A percentile compares a stretch with the other conserved stretches of the same genome.
Evolutionary conservation across 495 filamentous ascomycete species (phyloP).

Genomic region (Cetradonia linearis): DNA sequence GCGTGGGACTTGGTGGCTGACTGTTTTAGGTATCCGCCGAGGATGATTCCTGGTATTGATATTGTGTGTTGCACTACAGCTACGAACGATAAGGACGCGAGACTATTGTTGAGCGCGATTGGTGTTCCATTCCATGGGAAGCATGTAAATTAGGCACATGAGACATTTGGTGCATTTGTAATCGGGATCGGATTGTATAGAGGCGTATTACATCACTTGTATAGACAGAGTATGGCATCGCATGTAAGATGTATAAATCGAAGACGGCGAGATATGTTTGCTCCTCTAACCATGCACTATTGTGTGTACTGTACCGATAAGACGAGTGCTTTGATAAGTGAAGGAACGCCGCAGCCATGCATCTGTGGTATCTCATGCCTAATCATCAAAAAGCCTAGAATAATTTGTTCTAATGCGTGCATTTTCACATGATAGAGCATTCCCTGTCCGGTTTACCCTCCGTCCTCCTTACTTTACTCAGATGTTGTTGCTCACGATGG

Average conservation of each 20-base stretch:
- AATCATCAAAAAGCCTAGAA: not conserved
- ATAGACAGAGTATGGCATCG: not conserved
- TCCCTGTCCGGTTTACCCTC: conserved; percentile 57
- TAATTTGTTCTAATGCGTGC: not conserved
- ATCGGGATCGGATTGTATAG: not conserved
- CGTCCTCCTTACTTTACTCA: conserved; percentile 34
- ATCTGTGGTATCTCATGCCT: not conserved
- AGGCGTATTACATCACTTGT: not conserved
- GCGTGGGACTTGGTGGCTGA: not conserved
- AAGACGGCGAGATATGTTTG: not conserved
- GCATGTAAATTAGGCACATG: conserved; percentile 20
- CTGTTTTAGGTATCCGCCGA: conserved; percentile 57
- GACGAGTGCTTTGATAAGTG: not conserved
- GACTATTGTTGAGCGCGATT: conserved; percentile 67
- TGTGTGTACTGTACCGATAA: not conserved
- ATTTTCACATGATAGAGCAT: conserved; percentile 49
- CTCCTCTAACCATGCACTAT: not conserved
- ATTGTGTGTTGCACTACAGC: conserved; percentile 82
- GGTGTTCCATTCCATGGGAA: conserved; percentile 43
- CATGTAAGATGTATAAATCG: not conserved
- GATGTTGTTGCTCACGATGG: conserved; percentile 33
- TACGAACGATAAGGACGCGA: conserved; percentile 81
- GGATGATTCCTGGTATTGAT: conserved; percentile 88
- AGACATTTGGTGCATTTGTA: not conserved
- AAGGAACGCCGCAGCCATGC: conserved; percentile 11